phyloP scores from a whole-genome alignment of 441 rosid genomes.

The Jatropha multifida region DNA sequence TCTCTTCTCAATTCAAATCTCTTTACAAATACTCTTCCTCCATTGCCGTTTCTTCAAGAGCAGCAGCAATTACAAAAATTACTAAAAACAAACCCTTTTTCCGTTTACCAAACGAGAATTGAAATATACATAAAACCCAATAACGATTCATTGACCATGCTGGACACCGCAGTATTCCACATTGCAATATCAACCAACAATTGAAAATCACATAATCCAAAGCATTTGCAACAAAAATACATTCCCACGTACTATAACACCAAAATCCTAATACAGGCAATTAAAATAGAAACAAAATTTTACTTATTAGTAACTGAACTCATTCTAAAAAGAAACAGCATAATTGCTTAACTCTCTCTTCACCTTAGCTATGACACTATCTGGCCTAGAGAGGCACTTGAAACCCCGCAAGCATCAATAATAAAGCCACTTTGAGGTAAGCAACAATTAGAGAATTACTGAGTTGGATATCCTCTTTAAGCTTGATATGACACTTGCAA shows the following conservation, averaged over 20 bases:
- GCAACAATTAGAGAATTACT: conserved; percentile 55
- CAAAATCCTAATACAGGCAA: conserved; percentile 54
- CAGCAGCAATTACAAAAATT: too few relatives aligned
- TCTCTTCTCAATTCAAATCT: too few relatives aligned
- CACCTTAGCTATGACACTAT: conserved; percentile 67
- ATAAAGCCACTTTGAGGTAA: conserved; percentile 59
- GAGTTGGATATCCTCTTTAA: conserved; percentile 39
- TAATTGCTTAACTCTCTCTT: conserved; percentile 47
- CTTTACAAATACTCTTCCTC: too few relatives aligned
- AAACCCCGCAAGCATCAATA: conserved; percentile 50
- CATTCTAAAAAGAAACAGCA: conserved; percentile 61
- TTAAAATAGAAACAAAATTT: conserved; percentile 68
- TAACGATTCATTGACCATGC: conserved; percentile 45
- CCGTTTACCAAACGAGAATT: too few relatives aligned
- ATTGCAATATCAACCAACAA: conserved; percentile 66
- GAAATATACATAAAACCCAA: neutral
- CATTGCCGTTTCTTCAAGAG: too few relatives aligned
- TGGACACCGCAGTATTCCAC: conserved; percentile 71
- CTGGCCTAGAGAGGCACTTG: conserved; percentile 46
- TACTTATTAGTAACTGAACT: conserved; percentile 56
- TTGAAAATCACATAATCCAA: conserved; percentile 33
- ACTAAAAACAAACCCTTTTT: too few relatives aligned
- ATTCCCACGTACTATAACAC: conserved; percentile 46
- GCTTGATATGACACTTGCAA: conserved; percentile 44
- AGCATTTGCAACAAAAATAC: conserved; percentile 57